These are phyloP conservation scores for Fusarium praegraminearum DNA, from an alignment of 2,329 filamentous ascomycete species.

Conservation along the genomic window DNA sequence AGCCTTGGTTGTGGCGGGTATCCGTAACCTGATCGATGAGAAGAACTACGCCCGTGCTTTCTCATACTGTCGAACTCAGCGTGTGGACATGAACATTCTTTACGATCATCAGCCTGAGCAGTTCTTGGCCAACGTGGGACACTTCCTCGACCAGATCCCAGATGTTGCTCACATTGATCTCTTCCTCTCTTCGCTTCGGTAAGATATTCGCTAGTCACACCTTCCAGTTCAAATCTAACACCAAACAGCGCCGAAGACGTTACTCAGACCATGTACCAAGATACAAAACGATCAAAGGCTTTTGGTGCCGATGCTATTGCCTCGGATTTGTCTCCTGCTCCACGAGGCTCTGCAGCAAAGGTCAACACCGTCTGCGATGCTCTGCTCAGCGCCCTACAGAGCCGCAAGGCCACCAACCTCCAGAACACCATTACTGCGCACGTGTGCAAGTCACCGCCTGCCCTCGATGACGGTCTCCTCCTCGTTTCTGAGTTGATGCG, in stretches of 20 bases:
- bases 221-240: constrained; percentile 43
- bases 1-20: constrained; percentile 91
- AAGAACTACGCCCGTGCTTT: constrained; percentile 89
- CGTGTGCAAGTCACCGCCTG: constrained; percentile 92
- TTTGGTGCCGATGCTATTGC: constrained; percentile 9
- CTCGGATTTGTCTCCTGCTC: constrained; percentile 25
- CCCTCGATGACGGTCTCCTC: constrained; percentile 83
- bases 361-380: constrained; percentile 91
- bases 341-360: constrained; percentile 62
- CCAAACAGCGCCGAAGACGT: constrained; percentile 84
- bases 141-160: constrained; percentile 87
- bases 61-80: constrained; percentile 86
- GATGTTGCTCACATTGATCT: constrained; percentile 87
- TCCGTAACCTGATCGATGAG: constrained; percentile 81
- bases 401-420: constrained; percentile 72
- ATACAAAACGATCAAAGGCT: constrained; percentile 70
- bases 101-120: constrained; percentile 92
- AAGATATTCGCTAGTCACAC: constrained; percentile 45
- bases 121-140: constrained; percentile 79
- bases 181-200: constrained; percentile 88
- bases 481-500: constrained; percentile 82
- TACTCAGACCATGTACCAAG: constrained; percentile 90
- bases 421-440: constrained; percentile 96
- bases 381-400: constrained; percentile 75
- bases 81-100: constrained; percentile 97